A percentile compares a stretch with the other conserved stretches of the same genome.
Evolutionary conservation across 2,329 filamentous ascomycete genomes (phyloP).

Genomic region (Penicillium sp.): DNA sequence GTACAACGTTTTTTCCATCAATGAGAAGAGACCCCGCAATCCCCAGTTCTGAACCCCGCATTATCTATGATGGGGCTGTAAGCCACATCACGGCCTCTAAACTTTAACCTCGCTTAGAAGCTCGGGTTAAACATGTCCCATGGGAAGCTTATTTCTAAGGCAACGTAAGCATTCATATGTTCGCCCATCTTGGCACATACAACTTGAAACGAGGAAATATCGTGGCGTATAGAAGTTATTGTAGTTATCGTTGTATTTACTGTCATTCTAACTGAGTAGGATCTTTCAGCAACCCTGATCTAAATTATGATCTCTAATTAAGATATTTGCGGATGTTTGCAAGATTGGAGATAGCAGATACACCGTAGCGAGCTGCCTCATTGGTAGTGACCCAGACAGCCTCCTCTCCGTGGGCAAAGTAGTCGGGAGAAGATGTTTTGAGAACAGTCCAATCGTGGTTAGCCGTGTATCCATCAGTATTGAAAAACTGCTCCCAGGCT

Average conservation of each 20-base stretch:
- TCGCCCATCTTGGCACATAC: too few relatives aligned
- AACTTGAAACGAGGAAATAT: too few relatives aligned
- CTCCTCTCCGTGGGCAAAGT: slow-evolving; percentile 6
- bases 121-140: not conserved
- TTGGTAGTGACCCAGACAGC: slow-evolving; percentile 14
- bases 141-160: not conserved
- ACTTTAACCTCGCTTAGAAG: not conserved
- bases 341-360: slow-evolving; percentile 17
- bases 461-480: slow-evolving; percentile 11
- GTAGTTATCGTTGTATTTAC: too few relatives aligned
- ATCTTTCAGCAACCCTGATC: too few relatives aligned
- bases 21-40: not conserved
- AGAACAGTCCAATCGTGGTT: slow-evolving; percentile 9
- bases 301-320: not conserved
- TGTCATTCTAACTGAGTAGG: too few relatives aligned
- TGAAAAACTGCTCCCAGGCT: slow-evolving; percentile 17
- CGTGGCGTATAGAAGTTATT: too few relatives aligned
- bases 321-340: slow-evolving; percentile 9
- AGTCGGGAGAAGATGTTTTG: slow-evolving; percentile 6
- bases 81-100: not conserved
- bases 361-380: slow-evolving; percentile 15
- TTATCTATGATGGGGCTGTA: not conserved
- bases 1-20: slow-evolving; percentile 6
- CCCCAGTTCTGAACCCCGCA: not conserved
- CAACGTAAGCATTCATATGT: not conserved